A percentile compares a stretch with the other conserved stretches of the same genome.
Evolutionary conservation across 2,329 filamentous ascomycete genomes (phyloP).

Genomic region (Monosporascus sp.): DNA sequence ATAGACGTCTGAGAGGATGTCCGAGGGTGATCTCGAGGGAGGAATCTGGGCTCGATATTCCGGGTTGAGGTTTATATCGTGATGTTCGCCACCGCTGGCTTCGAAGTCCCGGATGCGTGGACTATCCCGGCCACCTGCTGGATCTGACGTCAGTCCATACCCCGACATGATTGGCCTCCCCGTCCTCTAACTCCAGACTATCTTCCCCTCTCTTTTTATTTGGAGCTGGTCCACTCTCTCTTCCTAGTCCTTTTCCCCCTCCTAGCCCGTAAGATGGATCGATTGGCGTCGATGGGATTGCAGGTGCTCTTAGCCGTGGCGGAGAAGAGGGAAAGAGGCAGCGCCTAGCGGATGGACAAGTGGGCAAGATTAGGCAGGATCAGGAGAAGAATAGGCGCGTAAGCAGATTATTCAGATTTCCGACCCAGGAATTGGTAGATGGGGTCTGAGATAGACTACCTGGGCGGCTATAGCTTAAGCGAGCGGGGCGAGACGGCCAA

Average conservation of each 20-base stretch:
- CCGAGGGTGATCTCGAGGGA: conserved; percentile 35
- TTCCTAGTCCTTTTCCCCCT: neutral
- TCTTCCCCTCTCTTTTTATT: neutral
- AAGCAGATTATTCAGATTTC: neutral
- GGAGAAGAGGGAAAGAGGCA: neutral
- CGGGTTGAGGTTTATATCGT: conserved; percentile 24
- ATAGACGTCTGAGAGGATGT: conserved; percentile 47
- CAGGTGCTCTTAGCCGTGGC: neutral
- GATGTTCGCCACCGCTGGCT: conserved; percentile 21
- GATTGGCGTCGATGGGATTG: neutral
- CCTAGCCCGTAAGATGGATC: neutral
- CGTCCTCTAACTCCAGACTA: conserved; percentile 2
- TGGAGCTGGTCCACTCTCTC: neutral
- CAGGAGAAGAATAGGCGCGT: neutral
- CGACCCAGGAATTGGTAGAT: neutral
- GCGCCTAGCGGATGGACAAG: neutral
- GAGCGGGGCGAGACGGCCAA: neutral
- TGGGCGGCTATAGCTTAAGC: neutral
- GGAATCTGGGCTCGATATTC: conserved; percentile 24
- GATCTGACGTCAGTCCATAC: conserved; percentile 23
- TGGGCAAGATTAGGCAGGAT: neutral
- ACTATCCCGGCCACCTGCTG: conserved; percentile 21
- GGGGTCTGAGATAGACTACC: neutral
- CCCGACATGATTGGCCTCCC: conserved; percentile 18
- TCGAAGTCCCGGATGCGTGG: conserved; percentile 38